Percentiles rank a stretch among this genome's conserved stretches.
phyloP scores from a whole-genome alignment of 2,329 filamentous ascomycete species.

The Pyricularia pennisetigena region DNA sequence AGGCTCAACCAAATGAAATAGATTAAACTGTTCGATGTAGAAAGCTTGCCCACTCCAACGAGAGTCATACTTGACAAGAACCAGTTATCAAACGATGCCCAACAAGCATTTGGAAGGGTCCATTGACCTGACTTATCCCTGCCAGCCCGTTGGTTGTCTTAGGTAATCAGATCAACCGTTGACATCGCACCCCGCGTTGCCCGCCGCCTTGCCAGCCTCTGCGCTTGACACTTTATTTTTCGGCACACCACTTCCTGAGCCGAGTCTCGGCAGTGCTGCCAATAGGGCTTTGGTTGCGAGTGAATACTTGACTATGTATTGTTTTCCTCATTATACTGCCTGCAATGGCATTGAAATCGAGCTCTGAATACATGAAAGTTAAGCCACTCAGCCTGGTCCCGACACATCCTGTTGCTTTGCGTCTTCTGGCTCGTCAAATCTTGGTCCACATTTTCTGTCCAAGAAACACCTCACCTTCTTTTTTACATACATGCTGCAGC shows the following conservation, averaged over 20 bases:
- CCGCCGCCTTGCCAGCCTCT: background rate
- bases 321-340: background rate
- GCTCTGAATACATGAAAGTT: background rate
- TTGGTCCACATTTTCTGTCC: background rate
- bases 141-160: background rate
- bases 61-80: background rate
- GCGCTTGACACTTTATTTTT: background rate
- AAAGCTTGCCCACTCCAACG: background rate
- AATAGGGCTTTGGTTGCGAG: background rate
- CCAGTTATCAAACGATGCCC: background rate
- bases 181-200: background rate
- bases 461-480: conserved; percentile 2
- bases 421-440: background rate
- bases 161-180: background rate
- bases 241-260: background rate
- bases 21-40: background rate
- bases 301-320: background rate
- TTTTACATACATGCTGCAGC: conserved; percentile 2
- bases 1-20: background rate
- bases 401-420: background rate
- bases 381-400: background rate
- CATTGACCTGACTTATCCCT: background rate
- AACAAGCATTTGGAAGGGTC: background rate
- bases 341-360: background rate
- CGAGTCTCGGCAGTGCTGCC: background rate